phyloP scores from a whole-genome alignment of 805 yeast species.

The Pichia deserticola region DNA sequence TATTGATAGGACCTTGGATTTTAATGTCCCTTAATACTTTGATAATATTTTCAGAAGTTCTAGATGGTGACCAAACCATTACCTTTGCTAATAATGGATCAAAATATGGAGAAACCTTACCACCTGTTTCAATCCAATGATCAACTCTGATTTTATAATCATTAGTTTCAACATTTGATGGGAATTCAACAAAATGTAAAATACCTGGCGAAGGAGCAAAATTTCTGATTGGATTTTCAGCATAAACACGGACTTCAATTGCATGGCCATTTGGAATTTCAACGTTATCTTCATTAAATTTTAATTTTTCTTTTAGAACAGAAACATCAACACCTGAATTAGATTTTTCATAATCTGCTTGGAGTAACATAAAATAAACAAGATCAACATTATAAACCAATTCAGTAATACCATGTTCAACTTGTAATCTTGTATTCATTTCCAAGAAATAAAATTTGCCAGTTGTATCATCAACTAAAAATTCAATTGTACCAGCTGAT shows the following conservation, averaged over 20 bases:
- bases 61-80: conserved; percentile 21
- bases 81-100: conserved; percentile 27
- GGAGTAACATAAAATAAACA: conserved; percentile 21
- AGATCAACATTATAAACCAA: conserved; percentile 20
- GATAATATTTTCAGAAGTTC: conserved; percentile 19
- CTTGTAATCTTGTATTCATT: conserved; percentile 26
- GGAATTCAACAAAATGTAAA: conserved; percentile 19
- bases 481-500: conserved; percentile 28
- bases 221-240: conserved; percentile 22
- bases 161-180: not conserved
- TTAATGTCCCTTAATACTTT: conserved; percentile 15
- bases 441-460: conserved; percentile 23
- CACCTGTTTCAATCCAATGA: conserved; percentile 24
- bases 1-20: conserved; percentile 24
- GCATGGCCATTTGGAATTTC: conserved; percentile 23
- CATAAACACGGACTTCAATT: conserved; percentile 24
- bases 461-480: conserved; percentile 22
- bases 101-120: conserved; percentile 25
- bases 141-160: conserved; percentile 17
- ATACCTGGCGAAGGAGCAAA: conserved; percentile 26
- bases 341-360: conserved; percentile 20
- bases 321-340: conserved; percentile 17
- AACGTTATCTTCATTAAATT: conserved; percentile 11
- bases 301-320: conserved; percentile 8
- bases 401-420: conserved; percentile 27